These are phyloP conservation scores for Ulvella scutata DNA, from an alignment of 139 green algal species.

Conservation along the genomic window DNA sequence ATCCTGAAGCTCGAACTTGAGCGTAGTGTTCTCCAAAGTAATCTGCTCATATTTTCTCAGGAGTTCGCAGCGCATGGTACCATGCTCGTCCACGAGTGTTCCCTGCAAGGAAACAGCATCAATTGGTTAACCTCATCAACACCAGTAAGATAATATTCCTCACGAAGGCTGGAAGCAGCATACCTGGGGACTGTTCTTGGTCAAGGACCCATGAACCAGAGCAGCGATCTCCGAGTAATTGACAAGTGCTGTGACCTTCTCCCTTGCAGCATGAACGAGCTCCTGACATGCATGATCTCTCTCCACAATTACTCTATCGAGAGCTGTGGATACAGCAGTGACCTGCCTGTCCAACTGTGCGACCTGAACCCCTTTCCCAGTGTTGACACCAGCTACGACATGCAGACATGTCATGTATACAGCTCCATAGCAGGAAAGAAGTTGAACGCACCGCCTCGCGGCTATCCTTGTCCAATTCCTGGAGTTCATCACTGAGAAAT, in stretches of 20 bases:
- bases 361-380: no score
- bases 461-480: not conserved
- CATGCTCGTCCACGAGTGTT: not conserved
- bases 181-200: not conserved
- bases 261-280: constrained; percentile 1
- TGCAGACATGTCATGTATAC: no score
- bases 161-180: not conserved
- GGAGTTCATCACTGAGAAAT: not conserved
- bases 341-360: not conserved
- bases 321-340: not conserved
- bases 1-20: not conserved
- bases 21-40: not conserved
- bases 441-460: no score
- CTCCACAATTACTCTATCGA: not conserved
- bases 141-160: no score
- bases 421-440: no score
- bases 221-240: not conserved
- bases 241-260: not conserved
- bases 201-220: not conserved
- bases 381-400: no score
- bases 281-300: not conserved
- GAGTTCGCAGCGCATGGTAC: not conserved
- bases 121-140: no score
- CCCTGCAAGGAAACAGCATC: not conserved
- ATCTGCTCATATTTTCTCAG: not conserved